Evolutionary conservation across 768 basidiomycete species (phyloP).

Genomic region (Calocera viscosa): DNA sequence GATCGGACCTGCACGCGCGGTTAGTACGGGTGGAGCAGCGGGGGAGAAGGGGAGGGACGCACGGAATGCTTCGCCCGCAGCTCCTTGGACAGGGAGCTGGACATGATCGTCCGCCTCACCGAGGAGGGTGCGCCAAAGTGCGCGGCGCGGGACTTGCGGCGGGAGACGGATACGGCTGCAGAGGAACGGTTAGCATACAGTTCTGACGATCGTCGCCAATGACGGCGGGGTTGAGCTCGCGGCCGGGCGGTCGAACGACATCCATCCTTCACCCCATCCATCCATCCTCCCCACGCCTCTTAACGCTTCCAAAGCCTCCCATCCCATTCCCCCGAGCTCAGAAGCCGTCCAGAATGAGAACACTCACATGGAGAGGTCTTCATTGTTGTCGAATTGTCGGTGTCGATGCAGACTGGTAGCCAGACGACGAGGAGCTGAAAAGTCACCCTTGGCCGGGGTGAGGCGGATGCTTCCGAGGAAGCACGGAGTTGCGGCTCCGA

Average conservation of each 20-base stretch:
- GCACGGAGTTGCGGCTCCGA: neutral
- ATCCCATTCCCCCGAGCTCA: neutral
- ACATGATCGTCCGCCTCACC: conserved; percentile 95
- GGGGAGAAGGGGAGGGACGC: conserved; percentile 26
- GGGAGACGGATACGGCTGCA: conserved; percentile 76
- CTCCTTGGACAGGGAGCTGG: conserved; percentile 88
- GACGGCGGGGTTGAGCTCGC: neutral
- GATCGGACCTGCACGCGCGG: conserved; percentile 57
- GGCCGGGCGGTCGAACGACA: neutral
- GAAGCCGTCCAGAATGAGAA: too few species aligned
- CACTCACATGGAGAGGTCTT: conserved; percentile 5
- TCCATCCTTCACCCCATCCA: neutral
- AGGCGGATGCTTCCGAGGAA: neutral
- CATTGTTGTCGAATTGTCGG: conserved; percentile 6
- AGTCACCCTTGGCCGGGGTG: neutral
- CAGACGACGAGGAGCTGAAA: conserved; percentile 2
- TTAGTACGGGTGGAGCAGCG: neutral
- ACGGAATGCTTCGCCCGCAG: conserved; percentile 86
- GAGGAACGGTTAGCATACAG: neutral
- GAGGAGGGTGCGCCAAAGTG: conserved; percentile 95
- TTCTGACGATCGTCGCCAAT: neutral
- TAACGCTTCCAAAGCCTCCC: neutral
- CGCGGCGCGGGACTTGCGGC: conserved; percentile 96
- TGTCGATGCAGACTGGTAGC: neutral
- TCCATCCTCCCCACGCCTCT: neutral